Evolutionary conservation across 768 basidiomycete species (phyloP).

Genomic region (Rubroboletus pulcherrimus): DNA sequence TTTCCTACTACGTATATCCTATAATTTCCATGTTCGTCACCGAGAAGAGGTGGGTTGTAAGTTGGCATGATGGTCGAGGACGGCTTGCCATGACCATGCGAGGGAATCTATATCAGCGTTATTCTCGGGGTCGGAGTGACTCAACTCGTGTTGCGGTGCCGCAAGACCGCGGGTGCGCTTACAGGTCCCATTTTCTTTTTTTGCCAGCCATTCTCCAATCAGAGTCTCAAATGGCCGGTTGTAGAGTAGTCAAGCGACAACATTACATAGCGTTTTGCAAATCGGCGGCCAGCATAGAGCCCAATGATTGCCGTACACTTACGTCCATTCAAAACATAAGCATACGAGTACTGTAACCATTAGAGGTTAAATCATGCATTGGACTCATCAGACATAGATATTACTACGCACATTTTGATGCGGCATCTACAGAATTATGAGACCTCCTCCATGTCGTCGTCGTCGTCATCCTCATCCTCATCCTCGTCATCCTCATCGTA

Average conservation of each 20-base stretch:
- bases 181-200: background rate
- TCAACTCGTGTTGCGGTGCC: conserved; percentile 1
- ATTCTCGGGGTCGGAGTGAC: background rate
- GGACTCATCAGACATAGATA: background rate
- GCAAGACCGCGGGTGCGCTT: background rate
- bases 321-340: background rate
- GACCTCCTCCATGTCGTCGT: conserved; percentile 76
- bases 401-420: background rate
- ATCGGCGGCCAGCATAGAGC: too few relatives aligned
- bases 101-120: background rate
- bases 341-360: background rate
- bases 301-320: background rate
- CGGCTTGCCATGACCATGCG: background rate
- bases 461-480: conserved; percentile 57
- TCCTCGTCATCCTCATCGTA: conserved; percentile 43
- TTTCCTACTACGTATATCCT: conserved; percentile 51
- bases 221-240: too few relatives aligned
- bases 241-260: too few relatives aligned
- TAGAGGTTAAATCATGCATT: background rate
- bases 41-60: conserved; percentile 29
- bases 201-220: too few relatives aligned
- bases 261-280: too few relatives aligned
- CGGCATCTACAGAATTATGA: conserved; percentile 35
- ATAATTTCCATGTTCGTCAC: conserved; percentile 45
- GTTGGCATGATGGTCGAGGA: conserved; percentile 10